phyloP scores from a whole-genome alignment of 2,329 filamentous ascomycete genomes.

The Fusarium clavum region DNA sequence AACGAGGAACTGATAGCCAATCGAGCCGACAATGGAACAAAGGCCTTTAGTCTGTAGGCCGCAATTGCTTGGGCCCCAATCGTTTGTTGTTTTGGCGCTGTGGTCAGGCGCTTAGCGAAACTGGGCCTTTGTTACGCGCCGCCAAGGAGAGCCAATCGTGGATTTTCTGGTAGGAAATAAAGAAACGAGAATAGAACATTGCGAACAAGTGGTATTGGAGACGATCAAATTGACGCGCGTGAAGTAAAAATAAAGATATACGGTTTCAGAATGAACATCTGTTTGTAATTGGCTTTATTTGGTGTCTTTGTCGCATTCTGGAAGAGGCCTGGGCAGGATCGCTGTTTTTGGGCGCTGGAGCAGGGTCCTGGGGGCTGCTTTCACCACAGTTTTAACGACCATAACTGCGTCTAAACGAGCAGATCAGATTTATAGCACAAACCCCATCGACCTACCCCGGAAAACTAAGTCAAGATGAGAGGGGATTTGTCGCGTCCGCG shows the following conservation, averaged over 20 bases:
- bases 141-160: slow-evolving; percentile 19
- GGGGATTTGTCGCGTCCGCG: too few species aligned
- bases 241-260: slow-evolving; percentile 3
- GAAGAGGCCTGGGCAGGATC: not conserved
- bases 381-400: not conserved
- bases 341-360: not conserved
- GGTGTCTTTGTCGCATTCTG: not conserved
- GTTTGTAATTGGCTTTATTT: not conserved
- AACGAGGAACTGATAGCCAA: slow-evolving; percentile 26
- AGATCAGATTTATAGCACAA: not conserved
- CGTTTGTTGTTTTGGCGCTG: slow-evolving; percentile 36
- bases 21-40: slow-evolving; percentile 25
- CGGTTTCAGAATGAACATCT: not conserved
- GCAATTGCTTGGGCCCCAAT: slow-evolving; percentile 34
- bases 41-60: slow-evolving; percentile 10
- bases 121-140: slow-evolving; percentile 28
- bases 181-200: slow-evolving; percentile 29
- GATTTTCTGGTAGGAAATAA: not conserved
- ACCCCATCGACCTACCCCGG: not conserved
- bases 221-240: not conserved
- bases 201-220: not conserved
- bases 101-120: slow-evolving; percentile 44
- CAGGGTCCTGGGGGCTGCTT: not conserved
- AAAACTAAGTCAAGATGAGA: too few species aligned
- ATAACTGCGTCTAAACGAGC: too few species aligned